Base-by-base conservation (phyloP, 2,329 filamentous ascomycete genomes). In the Chaetomiaceae sp. region DNA sequence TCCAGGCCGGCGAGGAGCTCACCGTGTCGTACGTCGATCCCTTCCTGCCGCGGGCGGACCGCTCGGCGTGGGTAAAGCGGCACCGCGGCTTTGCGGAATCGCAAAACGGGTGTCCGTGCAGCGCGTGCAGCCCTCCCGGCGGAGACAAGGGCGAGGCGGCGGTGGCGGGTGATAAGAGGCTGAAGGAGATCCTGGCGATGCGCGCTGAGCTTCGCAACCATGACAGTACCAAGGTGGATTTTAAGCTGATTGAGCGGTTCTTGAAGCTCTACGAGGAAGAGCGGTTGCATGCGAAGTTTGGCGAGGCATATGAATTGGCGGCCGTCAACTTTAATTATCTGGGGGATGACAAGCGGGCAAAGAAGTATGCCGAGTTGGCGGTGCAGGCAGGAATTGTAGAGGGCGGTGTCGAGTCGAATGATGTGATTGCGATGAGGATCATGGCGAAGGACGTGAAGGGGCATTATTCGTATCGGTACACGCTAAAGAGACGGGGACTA, bases 241-340 rank as follows among this genome's bases (percentile, higher is more conserved):
- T 64, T 0, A 55, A 56, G 1, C 48, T 67, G 55, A 69, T 71
- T 2, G 67, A 68, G 41, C 48, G 64, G 6, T 55, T 72, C 3
- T 18, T 74, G 5, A 52, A 58, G 7, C 29, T 71, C 29, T 67
- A 71, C 36, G 61, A 65, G 16, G 46, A 66, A 32, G 68, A 74
- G 46, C 63, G 66, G 0, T 53, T 74, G 5, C 63, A 74, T 29
- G 66, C 64, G 0, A 69, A 69, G 54, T 54, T 73, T 36, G 67
- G 71, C 13, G 62, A 68, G 14, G 64, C 69, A 9, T 74, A 73
- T 58, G 70, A 71, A 16, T 65, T 69, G 54, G 68, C 69, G 5
- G 71, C 73, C 21, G 43, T 73, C 33, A 69, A 71, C 18, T 72
- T 69, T 48, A 72, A 69, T 60, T 69, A 71, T 11, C 64, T 71